phyloP scores from a whole-genome alignment of 495 filamentous ascomycete genomes.

The Aspergillus sclerotiicarbonarius region DNA sequence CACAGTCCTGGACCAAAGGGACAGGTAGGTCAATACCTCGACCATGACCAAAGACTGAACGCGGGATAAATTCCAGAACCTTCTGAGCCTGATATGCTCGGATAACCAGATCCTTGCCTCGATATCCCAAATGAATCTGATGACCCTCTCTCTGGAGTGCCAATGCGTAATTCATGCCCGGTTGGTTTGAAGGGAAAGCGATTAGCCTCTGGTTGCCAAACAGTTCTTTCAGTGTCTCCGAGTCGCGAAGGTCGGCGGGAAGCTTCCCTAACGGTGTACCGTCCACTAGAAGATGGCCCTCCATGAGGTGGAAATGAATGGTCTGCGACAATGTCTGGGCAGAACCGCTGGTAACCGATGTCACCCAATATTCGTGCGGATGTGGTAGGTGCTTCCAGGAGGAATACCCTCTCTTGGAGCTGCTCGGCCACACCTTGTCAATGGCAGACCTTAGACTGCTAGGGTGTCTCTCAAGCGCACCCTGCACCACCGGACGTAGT shows the following conservation, averaged over 20 bases:
- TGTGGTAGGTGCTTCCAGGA: constrained; percentile 24
- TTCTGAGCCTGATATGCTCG: constrained; percentile 9
- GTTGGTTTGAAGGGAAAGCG: constrained; percentile 41
- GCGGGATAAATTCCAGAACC: constrained; percentile 47
- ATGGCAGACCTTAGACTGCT: constrained; percentile 23
- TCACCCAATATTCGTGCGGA: constrained; percentile 24
- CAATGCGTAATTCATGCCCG: constrained; percentile 46
- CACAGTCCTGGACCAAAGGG: constrained; percentile 43
- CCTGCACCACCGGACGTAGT: constrained; percentile 31
- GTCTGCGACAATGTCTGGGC: constrained; percentile 9
- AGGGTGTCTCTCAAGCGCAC: constrained; percentile 20
- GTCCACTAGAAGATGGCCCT: constrained; percentile 56
- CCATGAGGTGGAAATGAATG: constrained; percentile 54
- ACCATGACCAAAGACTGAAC: constrained; percentile 28
- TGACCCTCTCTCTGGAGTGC: constrained; percentile 27
- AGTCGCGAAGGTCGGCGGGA: constrained; percentile 42
- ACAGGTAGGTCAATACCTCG: constrained; percentile 40
- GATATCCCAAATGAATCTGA: constrained; percentile 41
- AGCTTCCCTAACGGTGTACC: constrained; percentile 50
- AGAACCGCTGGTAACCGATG: constrained; percentile 19
- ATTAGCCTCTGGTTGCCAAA: constrained; percentile 40
- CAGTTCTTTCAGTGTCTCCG: constrained; percentile 39
- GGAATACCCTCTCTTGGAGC: constrained; percentile 15
- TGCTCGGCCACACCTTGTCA: constrained; percentile 16
- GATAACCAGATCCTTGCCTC: constrained; percentile 25